phyloP scores from a whole-genome alignment of 768 basidiomycete species.

The Tricholoma sp. region DNA sequence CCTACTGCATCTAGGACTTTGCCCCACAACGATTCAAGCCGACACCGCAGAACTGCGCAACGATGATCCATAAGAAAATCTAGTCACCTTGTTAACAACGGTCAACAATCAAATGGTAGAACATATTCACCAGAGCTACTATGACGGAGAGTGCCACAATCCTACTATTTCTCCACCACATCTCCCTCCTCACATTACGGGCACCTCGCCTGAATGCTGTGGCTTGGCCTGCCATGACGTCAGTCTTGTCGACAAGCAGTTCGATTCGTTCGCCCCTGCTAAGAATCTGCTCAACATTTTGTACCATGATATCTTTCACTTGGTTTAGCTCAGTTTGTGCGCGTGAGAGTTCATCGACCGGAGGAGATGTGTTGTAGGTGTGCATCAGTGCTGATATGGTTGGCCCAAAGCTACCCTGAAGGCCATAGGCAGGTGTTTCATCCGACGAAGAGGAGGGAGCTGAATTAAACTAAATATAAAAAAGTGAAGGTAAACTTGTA shows the following conservation, averaged over 20 bases:
- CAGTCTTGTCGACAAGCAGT: slow-evolving; percentile 94
- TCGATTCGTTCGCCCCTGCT: slow-evolving; percentile 94
- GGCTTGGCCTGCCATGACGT: slow-evolving; percentile 90
- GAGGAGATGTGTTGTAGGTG: slow-evolving; percentile 86
- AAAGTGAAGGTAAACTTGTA: slow-evolving; percentile 1
- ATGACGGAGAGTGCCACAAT: slow-evolving; percentile 61
- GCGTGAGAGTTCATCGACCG: slow-evolving; percentile 81
- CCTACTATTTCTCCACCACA: slow-evolving; percentile 88
- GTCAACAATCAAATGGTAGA: slow-evolving; percentile 2
- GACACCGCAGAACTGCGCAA: slow-evolving; percentile 88
- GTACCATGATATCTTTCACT: slow-evolving; percentile 97
- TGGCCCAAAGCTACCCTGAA: slow-evolving; percentile 70
- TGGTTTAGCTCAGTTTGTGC: slow-evolving; percentile 87
- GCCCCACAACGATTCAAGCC: slow-evolving; percentile 63
- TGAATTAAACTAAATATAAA: slow-evolving; percentile 53
- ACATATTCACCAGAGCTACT: slow-evolving; percentile 58
- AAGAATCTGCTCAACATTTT: slow-evolving; percentile 96
- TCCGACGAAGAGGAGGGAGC: slow-evolving; percentile 62
- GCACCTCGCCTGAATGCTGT: slow-evolving; percentile 91
- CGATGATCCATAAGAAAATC: slow-evolving; percentile 76
- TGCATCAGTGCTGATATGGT: slow-evolving; percentile 73
- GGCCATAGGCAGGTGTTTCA: slow-evolving; percentile 52
- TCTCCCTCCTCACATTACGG: slow-evolving; percentile 71
- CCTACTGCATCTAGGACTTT: slow-evolving; percentile 9
- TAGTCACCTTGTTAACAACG: slow-evolving; percentile 19